Percentiles rank a stretch among this genome's conserved stretches.
phyloP scores from a whole-genome alignment of 2,329 filamentous ascomycete genomes.

The Fusarium haematococcum region DNA sequence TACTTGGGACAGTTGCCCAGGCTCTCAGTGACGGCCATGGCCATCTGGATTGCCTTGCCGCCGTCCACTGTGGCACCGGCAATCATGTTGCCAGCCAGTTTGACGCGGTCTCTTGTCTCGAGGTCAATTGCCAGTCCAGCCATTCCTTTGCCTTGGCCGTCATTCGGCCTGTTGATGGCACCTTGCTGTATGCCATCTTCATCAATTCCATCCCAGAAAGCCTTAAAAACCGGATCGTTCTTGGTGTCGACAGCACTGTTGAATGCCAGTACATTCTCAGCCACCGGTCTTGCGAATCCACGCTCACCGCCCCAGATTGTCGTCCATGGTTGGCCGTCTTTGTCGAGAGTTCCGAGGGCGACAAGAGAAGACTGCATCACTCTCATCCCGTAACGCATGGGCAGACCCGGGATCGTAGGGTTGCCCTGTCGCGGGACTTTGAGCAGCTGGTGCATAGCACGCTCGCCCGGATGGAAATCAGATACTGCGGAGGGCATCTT shows the following conservation, averaged over 20 bases:
- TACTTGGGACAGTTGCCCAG: slow-evolving; percentile 92
- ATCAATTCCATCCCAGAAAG: slow-evolving; percentile 66
- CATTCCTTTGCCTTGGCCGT: slow-evolving; percentile 56
- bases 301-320: slow-evolving; percentile 80
- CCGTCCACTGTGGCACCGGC: slow-evolving; percentile 66
- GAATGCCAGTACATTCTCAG: slow-evolving; percentile 72
- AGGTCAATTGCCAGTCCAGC: slow-evolving; percentile 67
- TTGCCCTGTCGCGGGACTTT: slow-evolving; percentile 69
- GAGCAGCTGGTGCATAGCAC: slow-evolving; percentile 72
- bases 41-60: slow-evolving; percentile 63
- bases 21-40: slow-evolving; percentile 77
- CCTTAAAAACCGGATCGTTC: slow-evolving; percentile 77
- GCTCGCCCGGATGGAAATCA: slow-evolving; percentile 74
- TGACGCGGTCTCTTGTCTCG: slow-evolving; percentile 72
- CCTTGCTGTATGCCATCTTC: slow-evolving; percentile 52
- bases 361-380: slow-evolving; percentile 74
- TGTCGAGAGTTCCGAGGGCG: slow-evolving; percentile 79
- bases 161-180: slow-evolving; percentile 50
- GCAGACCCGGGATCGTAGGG: slow-evolving; percentile 74
- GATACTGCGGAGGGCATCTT: slow-evolving; percentile 46
- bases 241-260: slow-evolving; percentile 68
- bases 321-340: slow-evolving; percentile 76
- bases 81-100: slow-evolving; percentile 77
- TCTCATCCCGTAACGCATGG: slow-evolving; percentile 69
- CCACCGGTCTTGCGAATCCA: slow-evolving; percentile 74